Percentiles rank a stretch among this genome's conserved stretches.
phyloP scores from a whole-genome alignment of 2,329 filamentous ascomycete species.

The Aspergillus clavatus region DNA sequence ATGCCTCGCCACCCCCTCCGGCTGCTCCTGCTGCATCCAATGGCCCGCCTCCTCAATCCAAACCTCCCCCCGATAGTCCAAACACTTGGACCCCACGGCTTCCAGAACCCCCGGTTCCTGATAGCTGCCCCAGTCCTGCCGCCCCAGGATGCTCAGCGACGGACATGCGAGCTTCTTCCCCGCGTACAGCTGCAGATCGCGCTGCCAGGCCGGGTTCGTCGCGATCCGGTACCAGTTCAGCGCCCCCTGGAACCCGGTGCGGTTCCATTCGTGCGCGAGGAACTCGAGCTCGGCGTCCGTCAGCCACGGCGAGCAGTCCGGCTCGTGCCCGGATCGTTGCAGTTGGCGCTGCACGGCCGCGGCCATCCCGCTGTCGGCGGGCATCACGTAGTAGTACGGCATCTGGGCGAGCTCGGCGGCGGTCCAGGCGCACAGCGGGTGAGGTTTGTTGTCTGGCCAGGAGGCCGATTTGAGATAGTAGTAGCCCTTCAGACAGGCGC shows the following conservation, averaged over 20 bases:
- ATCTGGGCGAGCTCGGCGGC: conserved; percentile 55
- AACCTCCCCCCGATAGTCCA: conserved; percentile 49
- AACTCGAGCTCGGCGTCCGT: no score
- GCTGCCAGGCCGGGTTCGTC: conserved; percentile 46
- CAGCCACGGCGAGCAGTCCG: conserved; percentile 51
- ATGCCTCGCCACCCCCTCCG: conserved; percentile 51
- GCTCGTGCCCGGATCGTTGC: conserved; percentile 47
- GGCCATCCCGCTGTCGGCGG: conserved; percentile 54
- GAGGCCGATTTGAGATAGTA: no score
- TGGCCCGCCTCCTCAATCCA: conserved; percentile 60
- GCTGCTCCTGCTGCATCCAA: conserved; percentile 65
- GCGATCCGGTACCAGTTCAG: conserved; percentile 64
- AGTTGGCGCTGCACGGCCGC: conserved; percentile 53
- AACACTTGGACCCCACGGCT: conserved; percentile 49
- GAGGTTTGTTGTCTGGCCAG: no score
- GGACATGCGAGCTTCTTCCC: conserved; percentile 59
- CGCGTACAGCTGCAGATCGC: conserved; percentile 56
- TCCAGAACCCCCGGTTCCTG: conserved; percentile 63
- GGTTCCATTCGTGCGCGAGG: no score
- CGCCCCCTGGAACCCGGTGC: conserved; percentile 61
- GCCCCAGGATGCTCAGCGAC: conserved; percentile 57
- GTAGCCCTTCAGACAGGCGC: no score
- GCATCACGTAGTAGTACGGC: conserved; percentile 67
- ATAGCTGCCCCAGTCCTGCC: conserved; percentile 63
- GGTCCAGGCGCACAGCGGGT: conserved; percentile 51